Base-by-base conservation (phyloP, 192 early-diverging fungal genomes). In the Umbelopsis sp. region DNA sequence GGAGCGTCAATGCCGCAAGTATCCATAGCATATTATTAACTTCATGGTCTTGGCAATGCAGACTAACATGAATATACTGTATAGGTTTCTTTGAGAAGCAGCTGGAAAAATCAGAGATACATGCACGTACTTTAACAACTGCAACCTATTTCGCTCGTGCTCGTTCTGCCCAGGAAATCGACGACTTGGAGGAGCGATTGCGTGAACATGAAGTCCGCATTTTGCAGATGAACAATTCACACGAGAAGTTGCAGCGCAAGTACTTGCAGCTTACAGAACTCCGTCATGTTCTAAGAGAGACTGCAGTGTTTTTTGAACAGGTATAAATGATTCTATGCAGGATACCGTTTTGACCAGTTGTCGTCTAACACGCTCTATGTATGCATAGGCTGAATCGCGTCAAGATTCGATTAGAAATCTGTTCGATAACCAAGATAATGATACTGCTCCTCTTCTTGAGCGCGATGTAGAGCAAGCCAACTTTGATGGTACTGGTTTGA, bases 1-100 rank as follows among this genome's bases (percentile, higher is more conserved):
- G 89, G 96, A 98, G 79, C 90, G 98, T 68, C 94, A 93, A 71
- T 84, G 96, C 59, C 93, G 97, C 93, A 86, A 82, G 90, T 82
- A 17, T 47, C 20, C 24, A 11, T 45, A 11, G 49, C 34, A 44
- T 31, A 44, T n/a, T 69, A 26, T 16, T 24, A 12, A 6, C 22
- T 67, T 41, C 8, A 47, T 36, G 12, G 38, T 50, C 22, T 12
- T 25, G 25, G 26, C 38, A 41, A 31, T 51, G 29, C 34, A 14
- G 56, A 17, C 32, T 43, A 22, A 53, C 38, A 71, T 1, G n/a
- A 14, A 26, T 11, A 14, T 77, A 32, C 17, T 24, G 22, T 20
- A 34, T 68, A 95, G 94, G 93, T 4, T 99, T 94, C 78, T 87
- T 99, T 75, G 81, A 85, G 45, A 56, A 73, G 16, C 95, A 98